Evolutionary conservation across 139 green algal genomes (phyloP), one percentile per base, ranked within the genome.

Genomic region (Chlamydomonas schloesseri): DNA sequence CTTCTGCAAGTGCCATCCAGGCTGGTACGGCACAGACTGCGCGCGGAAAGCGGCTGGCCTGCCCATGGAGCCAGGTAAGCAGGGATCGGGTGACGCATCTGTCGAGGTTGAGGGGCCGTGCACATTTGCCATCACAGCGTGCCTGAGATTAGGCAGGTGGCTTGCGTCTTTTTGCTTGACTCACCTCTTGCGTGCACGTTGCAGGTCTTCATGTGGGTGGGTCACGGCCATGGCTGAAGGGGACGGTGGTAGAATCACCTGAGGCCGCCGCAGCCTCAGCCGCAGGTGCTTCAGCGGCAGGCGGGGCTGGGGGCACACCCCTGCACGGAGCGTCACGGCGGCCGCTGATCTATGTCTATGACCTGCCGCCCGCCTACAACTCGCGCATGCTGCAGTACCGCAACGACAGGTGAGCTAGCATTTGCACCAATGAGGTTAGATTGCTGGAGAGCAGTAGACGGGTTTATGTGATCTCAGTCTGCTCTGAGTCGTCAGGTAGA

Each of bases 11-110:
- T 96, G 93, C 83, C 73, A 92, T 34, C 3, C 62, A 1, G 93
- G 92, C 34, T 96, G 88, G 88, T 91, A 92, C 67, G 93, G 93
- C n/a, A 82, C 90, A 0, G 93, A 95, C 88, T 96, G 93, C 82
- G 89, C 89, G 4, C 71, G 87, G 10, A 88, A 87, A 72, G 65
- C 31, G 0, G 79, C 83, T 0, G 83, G 88, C 17, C 29, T 64
- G 62, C 36, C 55, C 21, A 20, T 82, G 23, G 88, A 88, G 65
- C 77, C 88, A 26, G 80, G 87, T 90, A 65, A 65, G 74, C 6
- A 5, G n/a, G n/a, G n/a, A n/a, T n/a, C n/a, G n/a, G n/a, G n/a
- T n/a, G n/a, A n/a, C n/a, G n/a, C n/a, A n/a, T n/a, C n/a, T n/a
- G n/a, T n/a, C n/a, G n/a, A n/a, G n/a, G n/a, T n/a, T n/a, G n/a